These are phyloP conservation scores for Dactylella cylindrospora DNA, from an alignment of 2,329 filamentous ascomycete species.

Conservation along the genomic window DNA sequence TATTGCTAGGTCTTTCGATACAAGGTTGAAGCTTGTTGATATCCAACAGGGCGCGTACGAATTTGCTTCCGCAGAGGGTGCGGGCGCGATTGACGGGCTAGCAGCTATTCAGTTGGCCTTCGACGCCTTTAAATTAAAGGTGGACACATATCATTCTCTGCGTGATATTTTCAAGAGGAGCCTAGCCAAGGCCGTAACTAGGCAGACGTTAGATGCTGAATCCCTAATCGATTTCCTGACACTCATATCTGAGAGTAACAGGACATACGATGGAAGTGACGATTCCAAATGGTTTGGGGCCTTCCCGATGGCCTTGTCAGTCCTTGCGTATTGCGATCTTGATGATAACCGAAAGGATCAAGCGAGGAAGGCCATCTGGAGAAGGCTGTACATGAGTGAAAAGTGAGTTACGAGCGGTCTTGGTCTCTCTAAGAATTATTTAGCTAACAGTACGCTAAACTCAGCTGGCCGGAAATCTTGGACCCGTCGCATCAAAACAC, in stretches of 20 bases:
- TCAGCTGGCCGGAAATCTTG: conserved; percentile 71
- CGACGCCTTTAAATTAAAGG: conserved; percentile 59
- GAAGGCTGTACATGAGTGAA: conserved; percentile 78
- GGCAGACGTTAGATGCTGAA: conserved; percentile 68
- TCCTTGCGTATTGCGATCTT: conserved; percentile 60
- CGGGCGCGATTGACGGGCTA: conserved; percentile 73
- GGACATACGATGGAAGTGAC: conserved; percentile 1
- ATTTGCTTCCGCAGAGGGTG: conserved; percentile 68
- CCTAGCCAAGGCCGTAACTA: conserved; percentile 68
- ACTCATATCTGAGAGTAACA: conserved; percentile 65
- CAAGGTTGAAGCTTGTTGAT: conserved; percentile 67
- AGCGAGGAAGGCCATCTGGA: conserved; percentile 72
- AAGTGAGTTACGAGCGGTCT: conserved; percentile 55
- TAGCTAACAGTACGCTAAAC: conserved; percentile 10
- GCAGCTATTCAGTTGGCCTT: conserved; percentile 76
- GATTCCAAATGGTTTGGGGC: conserved; percentile 56
- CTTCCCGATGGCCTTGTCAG: conserved; percentile 73
- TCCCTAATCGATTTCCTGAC: conserved; percentile 75
- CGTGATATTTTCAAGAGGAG: conserved; percentile 69
- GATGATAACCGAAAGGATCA: conserved; percentile 62
- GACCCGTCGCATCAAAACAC: conserved; percentile 75
- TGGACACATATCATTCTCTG: conserved; percentile 22
- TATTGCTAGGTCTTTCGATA: conserved; percentile 61
- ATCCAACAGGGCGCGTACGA: conserved; percentile 78
- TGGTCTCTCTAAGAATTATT: not conserved